Percentiles rank a stretch among this genome's conserved stretches.
Evolutionary conservation across 2,329 filamentous ascomycete genomes (phyloP).

Genomic region (Colletotrichum agaves): DNA sequence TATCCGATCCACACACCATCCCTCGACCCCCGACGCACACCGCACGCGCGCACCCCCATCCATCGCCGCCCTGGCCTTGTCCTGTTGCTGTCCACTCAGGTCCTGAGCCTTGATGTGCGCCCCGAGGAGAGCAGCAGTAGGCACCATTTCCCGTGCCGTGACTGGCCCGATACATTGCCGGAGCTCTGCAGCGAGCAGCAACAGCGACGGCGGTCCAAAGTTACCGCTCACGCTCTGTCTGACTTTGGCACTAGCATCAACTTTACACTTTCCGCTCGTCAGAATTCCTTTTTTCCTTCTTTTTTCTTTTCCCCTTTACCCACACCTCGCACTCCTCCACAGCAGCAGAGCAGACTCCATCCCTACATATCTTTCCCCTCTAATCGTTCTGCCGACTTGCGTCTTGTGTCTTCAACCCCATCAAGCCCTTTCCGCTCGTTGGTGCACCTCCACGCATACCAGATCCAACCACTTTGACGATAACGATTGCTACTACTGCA

Average conservation of each 20-base stretch:
- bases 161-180: no score
- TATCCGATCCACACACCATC: slow-evolving; percentile 25
- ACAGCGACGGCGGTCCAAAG: slow-evolving; percentile 13
- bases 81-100: slow-evolving; percentile 2
- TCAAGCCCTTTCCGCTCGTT: not conserved
- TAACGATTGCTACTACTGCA: no score
- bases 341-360: not conserved
- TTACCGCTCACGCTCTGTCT: slow-evolving; percentile 21
- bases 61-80: slow-evolving; percentile 14
- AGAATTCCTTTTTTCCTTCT: slow-evolving; percentile 17
- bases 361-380: not conserved
- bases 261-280: slow-evolving; percentile 33
- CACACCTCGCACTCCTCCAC: slow-evolving; percentile 4
- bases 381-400: not conserved
- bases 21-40: not conserved
- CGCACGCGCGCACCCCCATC: slow-evolving; percentile 15
- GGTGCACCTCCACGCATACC: not conserved
- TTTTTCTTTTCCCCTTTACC: slow-evolving; percentile 16
- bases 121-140: not conserved
- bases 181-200: not conserved
- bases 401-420: not conserved
- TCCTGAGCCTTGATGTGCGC: not conserved
- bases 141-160: no score
- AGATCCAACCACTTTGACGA: not conserved
- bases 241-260: slow-evolving; percentile 26